Base-by-base conservation (phyloP, 495 filamentous ascomycete genomes). In the Endocarpon pusillum region DNA sequence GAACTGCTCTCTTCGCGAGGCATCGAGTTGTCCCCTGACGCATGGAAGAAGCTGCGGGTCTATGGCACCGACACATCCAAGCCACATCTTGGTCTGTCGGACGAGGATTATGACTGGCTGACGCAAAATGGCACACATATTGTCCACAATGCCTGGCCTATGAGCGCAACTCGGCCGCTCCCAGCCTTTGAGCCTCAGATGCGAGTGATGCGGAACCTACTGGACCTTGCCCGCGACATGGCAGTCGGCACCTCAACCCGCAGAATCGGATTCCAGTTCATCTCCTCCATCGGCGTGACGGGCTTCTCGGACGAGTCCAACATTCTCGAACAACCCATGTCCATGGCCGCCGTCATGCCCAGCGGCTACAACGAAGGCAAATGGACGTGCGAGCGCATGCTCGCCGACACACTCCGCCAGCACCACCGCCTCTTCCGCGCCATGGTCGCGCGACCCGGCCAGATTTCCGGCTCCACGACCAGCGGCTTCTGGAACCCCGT, bases 81-180 rank as follows among this genome's bases (percentile, higher is more conserved):
- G 35, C 45, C 51, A 1, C 33, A 34, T n/a, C 57, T 74, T 1
- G 67, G 64, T 1, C 48, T 74, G 2, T 15, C 52, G 0, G 5
- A 24, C 3, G 15, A 33, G 4, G 50, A 52, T 0, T 69, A 69
- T 37, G 19, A 46, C 12, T 28, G 19, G 6, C 55, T 69, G 0
- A 32, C 47, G 1, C 21, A 46, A 4, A 36, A 29, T n/a, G 58
- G 60, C 10, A 71, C 67, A 1, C 55, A 68, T 27, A 62, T 71
- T 17, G 42, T 71, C 17, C 66, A 73, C 44, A 67, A 62, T 33
- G 66, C 67, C 3, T 71, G 66, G 65, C 64, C 62, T 0, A 69
- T 71, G 64, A 62, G 53, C 42, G 51, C 35, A 23, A 64, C 47
- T 19, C 44, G 61, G 1, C 47, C 57, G 0, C n/a, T 73, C 0